A percentile compares a stretch with the other conserved stretches of the same genome.
These are phyloP conservation scores for Citrus medica DNA, from an alignment of 345 rosid species.

Conservation along the genomic window DNA sequence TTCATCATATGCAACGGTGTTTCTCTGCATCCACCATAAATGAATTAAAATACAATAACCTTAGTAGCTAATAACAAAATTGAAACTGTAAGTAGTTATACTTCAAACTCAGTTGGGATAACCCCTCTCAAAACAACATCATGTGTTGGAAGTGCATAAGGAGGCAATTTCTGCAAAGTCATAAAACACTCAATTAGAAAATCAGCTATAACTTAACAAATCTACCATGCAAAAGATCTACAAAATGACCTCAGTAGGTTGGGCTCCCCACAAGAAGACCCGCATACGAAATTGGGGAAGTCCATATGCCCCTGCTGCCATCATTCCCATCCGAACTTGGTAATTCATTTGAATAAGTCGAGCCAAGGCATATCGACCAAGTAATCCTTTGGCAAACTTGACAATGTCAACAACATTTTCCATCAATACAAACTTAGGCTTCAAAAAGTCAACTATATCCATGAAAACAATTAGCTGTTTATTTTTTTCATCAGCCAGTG, in stretches of 20 bases:
- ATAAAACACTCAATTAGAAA: not conserved
- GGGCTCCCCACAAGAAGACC: constrained; percentile 82
- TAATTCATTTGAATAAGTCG: constrained; percentile 61
- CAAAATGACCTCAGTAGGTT: constrained; percentile 37
- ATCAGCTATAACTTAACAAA: not conserved
- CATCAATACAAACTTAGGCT: constrained; percentile 71
- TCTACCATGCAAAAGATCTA: not conserved
- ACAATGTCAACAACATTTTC: constrained; percentile 80
- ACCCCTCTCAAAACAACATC: constrained; percentile 56
- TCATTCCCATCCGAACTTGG: constrained; percentile 71
- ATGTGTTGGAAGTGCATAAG: constrained; percentile 78
- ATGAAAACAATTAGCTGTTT: constrained; percentile 57
- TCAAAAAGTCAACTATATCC: constrained; percentile 61
- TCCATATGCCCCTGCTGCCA: constrained; percentile 90
- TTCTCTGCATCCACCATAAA: constrained; percentile 28
- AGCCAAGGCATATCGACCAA: constrained; percentile 71
- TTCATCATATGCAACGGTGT: constrained; percentile 45
- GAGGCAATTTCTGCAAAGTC: constrained; percentile 56
- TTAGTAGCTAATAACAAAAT: not conserved
- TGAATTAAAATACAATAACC: not conserved
- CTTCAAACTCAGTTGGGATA: constrained; percentile 63
- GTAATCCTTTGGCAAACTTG: constrained; percentile 48
- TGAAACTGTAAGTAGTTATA: constrained; percentile 10
- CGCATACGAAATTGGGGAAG: constrained; percentile 82
- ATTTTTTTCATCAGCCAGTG: constrained; percentile 61